phyloP scores from a whole-genome alignment of 176 grass and related monocot species.

The Raddia distichophylla region DNA sequence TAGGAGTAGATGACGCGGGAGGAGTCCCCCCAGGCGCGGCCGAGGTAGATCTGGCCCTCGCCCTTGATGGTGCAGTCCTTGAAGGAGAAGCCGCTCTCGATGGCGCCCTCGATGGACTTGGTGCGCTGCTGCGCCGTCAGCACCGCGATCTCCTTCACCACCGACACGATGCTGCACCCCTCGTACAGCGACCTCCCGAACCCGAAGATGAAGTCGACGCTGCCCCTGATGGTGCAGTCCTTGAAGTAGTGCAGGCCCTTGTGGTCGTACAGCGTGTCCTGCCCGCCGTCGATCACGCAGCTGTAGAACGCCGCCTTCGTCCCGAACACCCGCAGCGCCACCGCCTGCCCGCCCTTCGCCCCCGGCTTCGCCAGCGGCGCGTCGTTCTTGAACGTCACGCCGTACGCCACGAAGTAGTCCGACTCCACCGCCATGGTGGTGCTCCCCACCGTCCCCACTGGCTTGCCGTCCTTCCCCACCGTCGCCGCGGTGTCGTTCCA shows the following conservation, averaged over 20 bases:
- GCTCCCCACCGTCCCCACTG: slow-evolving; percentile 48
- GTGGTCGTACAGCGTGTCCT: slow-evolving; percentile 73
- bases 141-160: slow-evolving; percentile 53
- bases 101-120: slow-evolving; percentile 43
- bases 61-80: slow-evolving; percentile 48
- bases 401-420: slow-evolving; percentile 48
- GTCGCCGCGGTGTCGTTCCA: slow-evolving; percentile 61
- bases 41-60: slow-evolving; percentile 49
- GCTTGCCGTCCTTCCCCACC: slow-evolving; percentile 32
- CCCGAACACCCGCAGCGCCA: slow-evolving; percentile 57
- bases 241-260: slow-evolving; percentile 69
- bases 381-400: slow-evolving; percentile 50
- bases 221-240: slow-evolving; percentile 43
- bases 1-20: slow-evolving; percentile 51
- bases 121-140: slow-evolving; percentile 61
- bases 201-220: slow-evolving; percentile 70
- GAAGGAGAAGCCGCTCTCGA: slow-evolving; percentile 58
- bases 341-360: slow-evolving; percentile 57
- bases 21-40: slow-evolving; percentile 60
- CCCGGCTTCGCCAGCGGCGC: slow-evolving; percentile 47
- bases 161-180: slow-evolving; percentile 47
- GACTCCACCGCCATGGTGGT: slow-evolving; percentile 42
- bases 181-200: slow-evolving; percentile 58
- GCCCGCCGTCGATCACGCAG: slow-evolving; percentile 56
- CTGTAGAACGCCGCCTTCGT: slow-evolving; percentile 51